Base-by-base conservation (phyloP, 176 grass and related monocot species). In the Rhipidocladum racemiflorum region DNA sequence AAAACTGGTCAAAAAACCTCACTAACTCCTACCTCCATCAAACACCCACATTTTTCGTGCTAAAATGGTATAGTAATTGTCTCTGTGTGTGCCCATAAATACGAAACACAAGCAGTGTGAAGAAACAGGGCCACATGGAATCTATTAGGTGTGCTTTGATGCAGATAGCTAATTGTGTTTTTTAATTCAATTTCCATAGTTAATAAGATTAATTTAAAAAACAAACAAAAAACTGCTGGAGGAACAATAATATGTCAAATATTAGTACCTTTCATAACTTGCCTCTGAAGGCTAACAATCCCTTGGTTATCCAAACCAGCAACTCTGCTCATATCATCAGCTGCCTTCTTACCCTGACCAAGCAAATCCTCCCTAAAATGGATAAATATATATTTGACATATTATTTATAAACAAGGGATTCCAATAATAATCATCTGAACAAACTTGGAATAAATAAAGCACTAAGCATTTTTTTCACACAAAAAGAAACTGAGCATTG, bases 321-420 rank as follows among this genome's bases (percentile, higher is more conserved):
- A 42, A 83, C 79, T 84, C 88, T 94, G 30, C 49, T 88, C 54
- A 88, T 84, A 59, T 86, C 88, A 70, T 94, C 88, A 55, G 53
- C 88, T 30, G n/a, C n/a, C n/a, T 88, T 85, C 79, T 84, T 86
- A 80, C 79, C 77, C 63, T 77, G 42, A 72, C 91, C 91, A 82
- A 94, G 70, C 57, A 94, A 81, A 68, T 94, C 91, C 62, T 94
- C 88, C 91, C 91, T 94, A 63, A 28, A 73, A 79, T 84, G 38
- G 25, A 44, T 10, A 74, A 71, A 44, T 55, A 76, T 43, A 6
- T 61, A 3, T 61, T 36, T 61, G 38, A 43, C 1, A 44, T 4
- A 61, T 7, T 30, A 49, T 49, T 49, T 28, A 61, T 10, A 29
- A 27, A 7, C 1, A 79, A 64, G 49, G 18, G 9, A 11, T 29